phyloP scores from a whole-genome alignment of 148 eudicot species.

The Spergularia bocconei region DNA sequence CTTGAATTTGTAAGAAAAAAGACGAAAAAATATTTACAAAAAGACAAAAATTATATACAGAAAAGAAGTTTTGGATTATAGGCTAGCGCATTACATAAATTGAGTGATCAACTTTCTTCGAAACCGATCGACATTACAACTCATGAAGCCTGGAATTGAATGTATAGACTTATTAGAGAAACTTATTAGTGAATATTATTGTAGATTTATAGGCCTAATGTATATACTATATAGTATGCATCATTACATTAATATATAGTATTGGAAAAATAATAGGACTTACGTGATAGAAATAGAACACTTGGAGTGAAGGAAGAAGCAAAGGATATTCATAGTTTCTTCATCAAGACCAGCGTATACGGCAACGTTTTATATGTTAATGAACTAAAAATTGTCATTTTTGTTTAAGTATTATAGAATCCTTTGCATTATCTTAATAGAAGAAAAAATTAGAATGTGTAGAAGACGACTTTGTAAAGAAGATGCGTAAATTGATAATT shows the following conservation, averaged over 20 bases:
- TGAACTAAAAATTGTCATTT: neutral
- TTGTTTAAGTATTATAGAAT: neutral
- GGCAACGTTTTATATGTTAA: conserved; percentile 1
- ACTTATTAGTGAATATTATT: no score
- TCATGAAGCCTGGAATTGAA: neutral
- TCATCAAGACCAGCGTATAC: conserved; percentile 17
- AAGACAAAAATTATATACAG: conserved; percentile 5
- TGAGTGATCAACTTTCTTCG: neutral
- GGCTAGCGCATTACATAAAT: no score
- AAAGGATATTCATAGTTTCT: conserved; percentile 30
- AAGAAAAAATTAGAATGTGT: neutral
- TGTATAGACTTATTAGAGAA: neutral
- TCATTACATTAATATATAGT: neutral
- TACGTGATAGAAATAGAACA: conserved; percentile 17
- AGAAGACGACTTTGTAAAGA: neutral
- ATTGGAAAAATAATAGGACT: conserved; percentile 1
- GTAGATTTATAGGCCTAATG: conserved; percentile 1
- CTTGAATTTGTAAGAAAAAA: neutral
- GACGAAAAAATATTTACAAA: neutral
- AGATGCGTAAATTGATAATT: conserved; percentile 6
- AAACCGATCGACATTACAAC: neutral
- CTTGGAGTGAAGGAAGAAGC: conserved; percentile 26
- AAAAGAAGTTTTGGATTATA: no score
- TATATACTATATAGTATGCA: neutral
- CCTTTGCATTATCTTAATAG: neutral